Base-by-base conservation (phyloP, 768 basidiomycete genomes). In the Russula earlei region DNA sequence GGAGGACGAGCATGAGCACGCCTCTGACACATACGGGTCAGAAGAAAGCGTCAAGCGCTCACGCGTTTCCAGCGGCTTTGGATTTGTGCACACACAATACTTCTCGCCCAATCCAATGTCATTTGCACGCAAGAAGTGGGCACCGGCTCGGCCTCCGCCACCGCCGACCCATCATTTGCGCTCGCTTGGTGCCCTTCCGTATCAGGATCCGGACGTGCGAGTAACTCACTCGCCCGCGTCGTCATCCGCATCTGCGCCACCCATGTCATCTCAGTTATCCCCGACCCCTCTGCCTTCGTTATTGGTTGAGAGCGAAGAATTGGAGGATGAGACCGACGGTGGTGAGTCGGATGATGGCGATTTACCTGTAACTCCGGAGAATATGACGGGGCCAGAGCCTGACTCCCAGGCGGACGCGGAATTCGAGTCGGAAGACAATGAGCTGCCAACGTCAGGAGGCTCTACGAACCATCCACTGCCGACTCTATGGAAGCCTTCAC, bases 71-170 rank as follows among this genome's bases (percentile, higher is more conserved):
- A 52, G 44, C 33, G 15, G 51, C 40, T 47, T 45, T 40, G 38
- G 12, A 25, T 41, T 34, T 20, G 10, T 37, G 22, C 43, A 60
- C 43, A 55, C 66, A 46, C 51, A 66, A 34, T 58, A 52, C 47
- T 51, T 60, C 56, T 60, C 65, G 17, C 69, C 69, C 17, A 70
- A 70, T 49, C 69, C 69, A 9, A 64, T 66, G 46, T 62, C 66
- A 4, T 69, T 68, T 48, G 69, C 69, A 27, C 68, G 69, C 49
- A 68, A 68, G 29, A 70, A 66, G 52, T 70, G 69, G 69, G 65
- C 62, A 15, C 59, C 64, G 38, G 46, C 62, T 20, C 58, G 38
- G 38, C 49, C 52, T 3, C 54, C 54, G 22, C 49, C 56, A 10
- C 62, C 43, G 5, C 45, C 56, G 10, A 37, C 46, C 29, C 57